A percentile compares a stretch with the other conserved stretches of the same genome.
These are phyloP conservation scores for Mucor circinelloides DNA, from an alignment of 371 early-diverging fungal genomes.

Conservation along the genomic window DNA sequence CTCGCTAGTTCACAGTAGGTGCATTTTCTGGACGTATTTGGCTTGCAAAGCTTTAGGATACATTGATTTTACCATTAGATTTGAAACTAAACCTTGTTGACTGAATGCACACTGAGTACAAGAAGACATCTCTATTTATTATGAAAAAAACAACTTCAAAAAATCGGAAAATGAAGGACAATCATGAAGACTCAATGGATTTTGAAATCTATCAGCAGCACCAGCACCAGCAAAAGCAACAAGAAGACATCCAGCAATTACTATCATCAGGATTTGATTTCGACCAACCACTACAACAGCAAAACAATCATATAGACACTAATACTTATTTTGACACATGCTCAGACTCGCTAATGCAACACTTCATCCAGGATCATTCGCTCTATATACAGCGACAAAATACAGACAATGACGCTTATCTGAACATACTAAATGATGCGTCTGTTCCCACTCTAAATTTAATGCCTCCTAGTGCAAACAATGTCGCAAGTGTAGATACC, in stretches of 20 bases:
- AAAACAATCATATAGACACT: neutral
- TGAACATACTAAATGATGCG: neutral
- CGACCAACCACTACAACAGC: neutral
- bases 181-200: neutral
- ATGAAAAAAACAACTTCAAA: neutral
- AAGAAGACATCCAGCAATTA: neutral
- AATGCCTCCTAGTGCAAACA: neutral
- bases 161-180: neutral
- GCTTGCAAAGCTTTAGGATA: neutral
- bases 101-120: neutral
- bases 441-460: neutral
- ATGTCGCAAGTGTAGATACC: neutral
- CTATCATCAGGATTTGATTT: neutral
- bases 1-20: neutral
- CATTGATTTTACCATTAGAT: neutral
- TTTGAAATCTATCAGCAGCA: neutral
- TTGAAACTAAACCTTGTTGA: neutral
- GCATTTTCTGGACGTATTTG: neutral
- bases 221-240: neutral
- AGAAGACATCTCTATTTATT: neutral
- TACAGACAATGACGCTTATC: neutral
- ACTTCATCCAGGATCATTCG: neutral
- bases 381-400: neutral
- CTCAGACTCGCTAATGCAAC: neutral
- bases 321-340: neutral